Evolutionary conservation across 805 yeast genomes (phyloP), one percentile per base, ranked within the genome.

Genomic region (Citeromyces matritensis): DNA sequence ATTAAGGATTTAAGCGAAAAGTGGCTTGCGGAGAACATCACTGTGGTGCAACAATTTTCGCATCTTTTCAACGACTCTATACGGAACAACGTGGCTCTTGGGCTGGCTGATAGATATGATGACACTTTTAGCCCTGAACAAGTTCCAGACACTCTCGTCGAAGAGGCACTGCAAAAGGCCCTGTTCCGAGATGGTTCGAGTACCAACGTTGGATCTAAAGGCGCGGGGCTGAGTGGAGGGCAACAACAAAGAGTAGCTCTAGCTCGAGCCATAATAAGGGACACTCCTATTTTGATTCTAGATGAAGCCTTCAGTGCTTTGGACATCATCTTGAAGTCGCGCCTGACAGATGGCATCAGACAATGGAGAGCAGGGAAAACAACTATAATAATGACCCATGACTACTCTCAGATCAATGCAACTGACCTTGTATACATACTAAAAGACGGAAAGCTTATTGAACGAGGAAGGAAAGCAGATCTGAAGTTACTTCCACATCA

Each of bases 291-390:
- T 4, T 53, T 88, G 36, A 65, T 91, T 3, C 55, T 86, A 17
- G 99, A 91, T 54, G 99, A 91, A 48, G 69, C 91, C 4, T 56
- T 82, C 2, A 76, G 91, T 30, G 95, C 95, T 0, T 53, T 91
- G 34, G 96, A 91, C 47, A 47, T 53, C 2, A 42, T 41, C 0
- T 63, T 64, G 27, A 61, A 74, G 37, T 51, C 53, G 1, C 34
- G 45, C 3, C 48, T 84, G 4, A 49, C 77, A 43, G 46, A 53
- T 2, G 60, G 62, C 0, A 59, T 91, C 9, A 64, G 69, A 33
- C 33, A 39, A 3, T 73, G 80, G 76, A 63, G 97, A 41, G 35
- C 37, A 6, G 73, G 69, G 2, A 76, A 67, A 39, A 80, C 95
- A 0, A 86, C 96, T 0, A 65, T 91, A 10, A 54, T 84, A 3